phyloP scores from a whole-genome alignment of 495 filamentous ascomycete species.

The Penicillium desertorum region DNA sequence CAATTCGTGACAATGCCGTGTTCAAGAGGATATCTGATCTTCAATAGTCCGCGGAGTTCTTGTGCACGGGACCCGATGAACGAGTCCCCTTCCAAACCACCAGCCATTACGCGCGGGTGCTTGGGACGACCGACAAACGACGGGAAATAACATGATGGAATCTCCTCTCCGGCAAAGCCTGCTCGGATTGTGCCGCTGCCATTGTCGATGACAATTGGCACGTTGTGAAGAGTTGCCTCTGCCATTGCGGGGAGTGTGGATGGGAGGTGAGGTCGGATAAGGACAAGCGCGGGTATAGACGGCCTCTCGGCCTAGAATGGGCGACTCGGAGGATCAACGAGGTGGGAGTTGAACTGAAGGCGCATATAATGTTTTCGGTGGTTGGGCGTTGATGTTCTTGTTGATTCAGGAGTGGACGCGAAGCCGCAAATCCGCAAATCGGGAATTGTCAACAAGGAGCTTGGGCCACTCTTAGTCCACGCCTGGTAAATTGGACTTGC shows the following conservation, averaged over 20 bases:
- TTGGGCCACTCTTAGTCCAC: constrained; percentile 41
- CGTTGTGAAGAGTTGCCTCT: constrained; percentile 85
- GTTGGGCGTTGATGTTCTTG: constrained; percentile 17
- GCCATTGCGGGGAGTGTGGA: constrained; percentile 58
- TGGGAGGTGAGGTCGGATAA: constrained; percentile 20
- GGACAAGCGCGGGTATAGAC: constrained; percentile 29
- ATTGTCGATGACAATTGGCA: constrained; percentile 98
- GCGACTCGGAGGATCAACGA: constrained; percentile 15
- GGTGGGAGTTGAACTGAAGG: constrained; percentile 5
- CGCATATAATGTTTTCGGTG: constrained; percentile 13
- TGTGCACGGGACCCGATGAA: constrained; percentile 95
- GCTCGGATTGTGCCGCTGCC: constrained; percentile 97
- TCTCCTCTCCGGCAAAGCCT: constrained; percentile 93
- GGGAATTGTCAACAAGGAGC: constrained; percentile 44
- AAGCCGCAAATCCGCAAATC: constrained; percentile 33
- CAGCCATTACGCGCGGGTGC: constrained; percentile 91
- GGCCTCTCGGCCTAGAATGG: constrained; percentile 41
- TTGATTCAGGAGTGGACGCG: constrained; percentile 29
- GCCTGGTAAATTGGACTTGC: background rate
- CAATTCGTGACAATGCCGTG: constrained; percentile 99
- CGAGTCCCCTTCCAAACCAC: constrained; percentile 92
- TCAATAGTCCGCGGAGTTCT: constrained; percentile 88
- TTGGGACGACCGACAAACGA: constrained; percentile 97
- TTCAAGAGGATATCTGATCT: constrained; percentile 92
- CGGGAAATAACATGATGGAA: constrained; percentile 96